Percentiles rank a stretch among this genome's conserved stretches.
phyloP scores from a whole-genome alignment of 169 alveolate genomes.

The Sarcocystis neurona region DNA sequence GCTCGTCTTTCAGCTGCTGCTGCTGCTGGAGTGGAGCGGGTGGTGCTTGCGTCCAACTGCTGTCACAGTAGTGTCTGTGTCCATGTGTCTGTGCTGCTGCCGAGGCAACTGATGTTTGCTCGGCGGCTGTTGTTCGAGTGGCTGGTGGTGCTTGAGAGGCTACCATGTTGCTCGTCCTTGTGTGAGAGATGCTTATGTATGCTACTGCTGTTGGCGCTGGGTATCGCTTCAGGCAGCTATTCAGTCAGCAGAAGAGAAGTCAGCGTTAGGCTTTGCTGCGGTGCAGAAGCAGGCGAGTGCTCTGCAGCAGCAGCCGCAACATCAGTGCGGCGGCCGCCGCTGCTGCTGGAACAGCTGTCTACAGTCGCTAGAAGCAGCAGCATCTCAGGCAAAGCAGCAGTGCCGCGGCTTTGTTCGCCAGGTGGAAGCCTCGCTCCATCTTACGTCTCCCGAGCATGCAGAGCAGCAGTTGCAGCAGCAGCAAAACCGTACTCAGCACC shows the following conservation, averaged over 20 bases:
- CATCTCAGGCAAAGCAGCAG: slow-evolving; percentile 6
- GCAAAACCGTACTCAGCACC: too few species aligned
- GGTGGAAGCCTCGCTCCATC: not conserved
- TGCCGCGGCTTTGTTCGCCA: not conserved
- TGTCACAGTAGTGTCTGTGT: too few species aligned
- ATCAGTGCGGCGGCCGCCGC: slow-evolving; percentile 27
- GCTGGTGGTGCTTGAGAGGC: too few species aligned
- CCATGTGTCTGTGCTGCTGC: not conserved
- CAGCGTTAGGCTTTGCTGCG: slow-evolving; percentile 29
- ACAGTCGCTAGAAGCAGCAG: slow-evolving; percentile 5
- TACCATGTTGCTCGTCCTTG: too few species aligned
- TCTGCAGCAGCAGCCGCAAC: slow-evolving; percentile 23
- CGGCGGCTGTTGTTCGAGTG: too few species aligned
- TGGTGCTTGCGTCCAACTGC: too few species aligned
- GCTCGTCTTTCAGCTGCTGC: too few species aligned
- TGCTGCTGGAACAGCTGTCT: not conserved
- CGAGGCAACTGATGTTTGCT: too few species aligned
- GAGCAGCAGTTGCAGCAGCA: too few species aligned
- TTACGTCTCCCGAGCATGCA: not conserved
- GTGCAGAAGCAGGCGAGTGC: slow-evolving; percentile 16
- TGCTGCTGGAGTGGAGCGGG: too few species aligned
- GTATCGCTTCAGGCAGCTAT: slow-evolving; percentile 53
- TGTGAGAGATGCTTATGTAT: too few species aligned
- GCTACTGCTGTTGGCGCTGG: too few species aligned
- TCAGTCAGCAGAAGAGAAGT: slow-evolving; percentile 52